phyloP scores from a whole-genome alignment of 2,329 filamentous ascomycete genomes.

The Hyphodiscus sp. region DNA sequence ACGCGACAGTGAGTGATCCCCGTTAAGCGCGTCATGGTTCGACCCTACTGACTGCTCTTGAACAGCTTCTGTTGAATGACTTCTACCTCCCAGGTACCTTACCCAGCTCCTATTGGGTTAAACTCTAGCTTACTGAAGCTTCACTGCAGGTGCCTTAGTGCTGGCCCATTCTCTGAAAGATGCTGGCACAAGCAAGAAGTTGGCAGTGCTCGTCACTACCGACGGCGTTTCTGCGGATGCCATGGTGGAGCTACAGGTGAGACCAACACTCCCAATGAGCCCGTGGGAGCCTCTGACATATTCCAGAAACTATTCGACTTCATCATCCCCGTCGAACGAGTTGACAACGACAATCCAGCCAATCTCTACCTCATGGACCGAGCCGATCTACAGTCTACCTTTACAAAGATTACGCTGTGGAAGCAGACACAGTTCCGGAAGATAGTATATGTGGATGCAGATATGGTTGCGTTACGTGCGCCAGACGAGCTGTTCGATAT shows the following conservation, averaged over 20 bases:
- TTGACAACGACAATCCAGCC: constrained; percentile 68
- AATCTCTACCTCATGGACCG: constrained; percentile 93
- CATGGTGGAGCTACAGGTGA: constrained; percentile 71
- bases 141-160: constrained; percentile 70
- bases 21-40: constrained; percentile 10
- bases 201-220: constrained; percentile 76
- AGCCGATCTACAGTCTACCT: constrained; percentile 81
- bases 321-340: constrained; percentile 74
- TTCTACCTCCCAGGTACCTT: constrained; percentile 79
- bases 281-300: constrained; percentile 9
- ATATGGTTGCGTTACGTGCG: constrained; percentile 83
- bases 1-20: constrained; percentile 49
- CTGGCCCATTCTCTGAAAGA: constrained; percentile 92
- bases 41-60: constrained; percentile 8
- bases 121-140: constrained; percentile 16
- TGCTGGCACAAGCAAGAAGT: constrained; percentile 76
- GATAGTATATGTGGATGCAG: constrained; percentile 92
- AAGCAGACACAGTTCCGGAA: constrained; percentile 81
- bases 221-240: constrained; percentile 72
- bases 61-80: constrained; percentile 85
- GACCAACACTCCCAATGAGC: constrained; percentile 14
- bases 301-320: constrained; percentile 75
- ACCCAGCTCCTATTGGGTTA: constrained; percentile 4
- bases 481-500: constrained; percentile 86
- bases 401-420: constrained; percentile 96